Percentiles rank a stretch among this genome's conserved stretches.
These are phyloP conservation scores for Lenwebbia sp. DNA, from an alignment of 345 rosid genomes.

Conservation along the genomic window DNA sequence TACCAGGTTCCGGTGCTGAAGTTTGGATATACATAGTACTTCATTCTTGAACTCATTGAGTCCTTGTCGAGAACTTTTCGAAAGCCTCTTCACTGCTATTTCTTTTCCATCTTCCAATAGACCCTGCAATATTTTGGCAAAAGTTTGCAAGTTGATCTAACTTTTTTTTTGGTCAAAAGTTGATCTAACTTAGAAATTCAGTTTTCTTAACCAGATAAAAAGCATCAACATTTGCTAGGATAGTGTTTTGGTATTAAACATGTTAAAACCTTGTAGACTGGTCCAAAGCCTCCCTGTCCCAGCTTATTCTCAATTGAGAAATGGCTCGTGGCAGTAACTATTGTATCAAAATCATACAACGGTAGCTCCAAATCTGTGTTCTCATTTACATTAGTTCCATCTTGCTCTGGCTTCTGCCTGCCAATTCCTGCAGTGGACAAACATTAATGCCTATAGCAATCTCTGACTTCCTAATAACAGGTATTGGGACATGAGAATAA, in stretches of 20 bases:
- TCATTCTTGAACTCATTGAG: conserved; percentile 29
- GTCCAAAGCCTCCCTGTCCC: conserved; percentile 33
- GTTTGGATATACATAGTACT: conserved; percentile 17
- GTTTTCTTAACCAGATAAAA: neutral
- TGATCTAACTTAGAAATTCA: neutral
- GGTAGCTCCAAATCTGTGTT: conserved; percentile 20
- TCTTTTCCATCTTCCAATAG: conserved; percentile 15
- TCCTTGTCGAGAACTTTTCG: conserved; percentile 20
- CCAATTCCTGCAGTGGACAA: conserved; percentile 1
- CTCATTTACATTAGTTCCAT: neutral
- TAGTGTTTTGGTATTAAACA: neutral
- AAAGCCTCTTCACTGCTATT: conserved; percentile 29
- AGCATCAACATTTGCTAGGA: neutral
- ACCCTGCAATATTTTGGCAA: conserved; percentile 9
- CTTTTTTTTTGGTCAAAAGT: too few relatives aligned
- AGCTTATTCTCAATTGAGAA: conserved; percentile 14
- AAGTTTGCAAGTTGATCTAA: neutral
- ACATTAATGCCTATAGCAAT: neutral
- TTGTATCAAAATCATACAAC: conserved; percentile 10
- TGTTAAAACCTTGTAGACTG: conserved; percentile 23
- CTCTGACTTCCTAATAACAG: neutral
- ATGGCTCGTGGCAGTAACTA: conserved; percentile 14
- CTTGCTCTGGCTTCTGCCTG: conserved; percentile 1
- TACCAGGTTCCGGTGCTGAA: conserved; percentile 36
- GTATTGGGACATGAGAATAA: neutral